These are phyloP conservation scores for Colletotrichum sp. DNA, from an alignment of 2,329 filamentous ascomycete species.

Conservation along the genomic window DNA sequence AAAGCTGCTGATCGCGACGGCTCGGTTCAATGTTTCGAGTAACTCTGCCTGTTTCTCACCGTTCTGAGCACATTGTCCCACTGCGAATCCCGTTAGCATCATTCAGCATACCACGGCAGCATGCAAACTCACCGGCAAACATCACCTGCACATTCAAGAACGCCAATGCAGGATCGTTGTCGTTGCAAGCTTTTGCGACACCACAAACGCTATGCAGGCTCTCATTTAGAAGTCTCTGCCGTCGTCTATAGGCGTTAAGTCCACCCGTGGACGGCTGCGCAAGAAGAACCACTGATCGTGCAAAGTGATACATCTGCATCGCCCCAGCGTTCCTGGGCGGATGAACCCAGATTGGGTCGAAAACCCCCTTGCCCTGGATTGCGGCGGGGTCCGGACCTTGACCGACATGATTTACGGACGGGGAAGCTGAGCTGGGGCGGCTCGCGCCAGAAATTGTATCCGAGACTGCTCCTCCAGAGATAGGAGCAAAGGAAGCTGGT, in stretches of 20 bases:
- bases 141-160: constrained; percentile 13
- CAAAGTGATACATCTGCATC: constrained; percentile 55
- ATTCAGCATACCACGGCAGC: too few species aligned
- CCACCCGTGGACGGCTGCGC: background rate
- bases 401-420: background rate
- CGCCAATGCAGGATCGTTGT: background rate
- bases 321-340: constrained; percentile 49
- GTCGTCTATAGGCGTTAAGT: constrained; percentile 45
- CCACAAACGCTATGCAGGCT: constrained; percentile 40
- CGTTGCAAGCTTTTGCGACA: constrained; percentile 27
- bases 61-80: constrained; percentile 9
- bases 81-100: background rate
- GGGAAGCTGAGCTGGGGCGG: background rate
- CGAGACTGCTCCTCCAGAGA: constrained; percentile 26
- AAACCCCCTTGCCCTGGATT: constrained; percentile 37
- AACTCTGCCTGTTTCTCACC: background rate
- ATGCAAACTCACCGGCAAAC: background rate
- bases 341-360: constrained; percentile 52
- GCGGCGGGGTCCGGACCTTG: constrained; percentile 22
- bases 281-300: constrained; percentile 47
- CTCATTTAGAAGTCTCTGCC: constrained; percentile 11
- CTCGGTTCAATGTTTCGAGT: background rate
- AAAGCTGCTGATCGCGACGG: background rate
- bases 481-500: constrained; percentile 34
- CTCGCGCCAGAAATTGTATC: background rate